Base-by-base conservation (phyloP, 371 early-diverging fungal genomes). In the Mucor ambiguus region DNA sequence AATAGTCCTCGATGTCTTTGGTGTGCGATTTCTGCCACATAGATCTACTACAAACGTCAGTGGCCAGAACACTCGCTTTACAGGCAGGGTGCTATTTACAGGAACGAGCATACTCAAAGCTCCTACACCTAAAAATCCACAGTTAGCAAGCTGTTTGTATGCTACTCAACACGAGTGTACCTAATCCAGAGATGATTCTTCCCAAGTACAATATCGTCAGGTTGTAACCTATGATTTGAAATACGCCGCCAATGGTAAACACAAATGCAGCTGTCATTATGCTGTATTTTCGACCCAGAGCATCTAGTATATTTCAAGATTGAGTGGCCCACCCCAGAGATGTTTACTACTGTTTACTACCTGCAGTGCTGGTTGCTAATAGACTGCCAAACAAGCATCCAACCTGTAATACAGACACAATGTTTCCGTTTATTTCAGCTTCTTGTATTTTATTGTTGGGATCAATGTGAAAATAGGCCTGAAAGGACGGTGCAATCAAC, bases 21-120 rank as follows among this genome's bases (percentile, higher is more conserved):
- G 43, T 71, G 73, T 4, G 78, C 73, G 16, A 78, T 75, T 41
- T 78, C 78, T 20, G 78, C 73, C 28, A 78, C 74, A 52, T 78
- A 78, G 18, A 78, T 64, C 73, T 73, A 56, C 8, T 22, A 3
- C 24, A 6, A 16, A 28, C 18, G 20, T 29, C 28, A 49, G 24
- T 58, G 11, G 32, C 33, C 2, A 16, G 8, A 56, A n/a, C 32
- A 18, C n/a, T 14, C 10, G n/a, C n/a, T n/a, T n/a, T 14, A 7
- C 6, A 14, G 3, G 2, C 26, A 52, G 3, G 6, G 24, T 41
- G n/a, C 6, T 38, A 63, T 55, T 59, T 69, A 75, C 75, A 3
- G 75, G 75, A 8, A 75, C 75, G 10, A 75, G 58, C 72, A 72
- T 72, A 30, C 70, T 69, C 28, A 75, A 56, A 9, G 73, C 75